Conservation (phyloP, 768 basidiomycete species). For the Psilocybe azurescens region DNA sequence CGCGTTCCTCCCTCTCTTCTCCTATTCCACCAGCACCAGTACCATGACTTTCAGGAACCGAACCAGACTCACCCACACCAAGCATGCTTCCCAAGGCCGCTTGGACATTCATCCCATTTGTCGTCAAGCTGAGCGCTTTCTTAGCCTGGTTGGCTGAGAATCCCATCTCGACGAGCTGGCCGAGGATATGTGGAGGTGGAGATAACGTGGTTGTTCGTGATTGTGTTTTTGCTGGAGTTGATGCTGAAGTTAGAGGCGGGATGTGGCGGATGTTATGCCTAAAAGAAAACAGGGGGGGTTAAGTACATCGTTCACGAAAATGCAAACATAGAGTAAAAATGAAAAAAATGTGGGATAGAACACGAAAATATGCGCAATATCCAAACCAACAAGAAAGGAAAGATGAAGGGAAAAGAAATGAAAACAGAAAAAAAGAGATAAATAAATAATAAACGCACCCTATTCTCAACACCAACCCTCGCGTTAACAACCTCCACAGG, state of each 20-base stretch:
- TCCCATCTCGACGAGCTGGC: constrained; percentile 96
- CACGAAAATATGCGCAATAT: not conserved
- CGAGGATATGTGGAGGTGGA: constrained; percentile 86
- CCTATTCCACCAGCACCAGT: constrained; percentile 23
- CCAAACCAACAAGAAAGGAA: not conserved
- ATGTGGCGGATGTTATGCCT: not conserved
- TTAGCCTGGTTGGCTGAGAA: constrained; percentile 82
- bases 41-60: not conserved
- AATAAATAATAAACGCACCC: constrained; percentile 10
- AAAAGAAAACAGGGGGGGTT: not conserved
- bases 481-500: constrained; percentile 52
- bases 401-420: not conserved
- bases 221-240: not conserved
- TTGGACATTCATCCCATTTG: constrained; percentile 73
- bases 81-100: constrained; percentile 74
- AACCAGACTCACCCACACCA: not conserved
- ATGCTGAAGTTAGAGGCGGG: not conserved
- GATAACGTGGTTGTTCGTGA: constrained; percentile 28
- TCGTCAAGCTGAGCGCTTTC: constrained; percentile 72
- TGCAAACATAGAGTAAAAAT: not conserved
- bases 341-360: not conserved
- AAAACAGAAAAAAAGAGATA: not conserved
- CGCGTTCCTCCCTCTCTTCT: not conserved
- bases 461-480: constrained; percentile 16
- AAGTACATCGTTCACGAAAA: not conserved